Conservation (phyloP, 768 basidiomycete species). For the Leucocoprinus sp. region DNA sequence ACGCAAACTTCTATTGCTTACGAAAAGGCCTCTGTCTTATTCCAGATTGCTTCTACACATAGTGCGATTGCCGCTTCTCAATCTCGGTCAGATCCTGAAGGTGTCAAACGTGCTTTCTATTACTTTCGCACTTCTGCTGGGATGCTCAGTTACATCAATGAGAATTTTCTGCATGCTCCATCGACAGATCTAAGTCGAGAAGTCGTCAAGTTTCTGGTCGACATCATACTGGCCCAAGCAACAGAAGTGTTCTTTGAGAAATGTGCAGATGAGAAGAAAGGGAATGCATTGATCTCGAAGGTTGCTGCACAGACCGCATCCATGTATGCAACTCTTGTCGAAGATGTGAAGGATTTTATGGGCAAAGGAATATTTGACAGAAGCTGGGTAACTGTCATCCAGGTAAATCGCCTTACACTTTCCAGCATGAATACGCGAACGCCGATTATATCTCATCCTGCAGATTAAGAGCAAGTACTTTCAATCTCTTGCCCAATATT, state of each 20-base stretch:
- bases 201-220: slow-evolving; percentile 87
- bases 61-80: slow-evolving; percentile 85
- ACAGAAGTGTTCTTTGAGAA: slow-evolving; percentile 97
- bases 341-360: slow-evolving; percentile 95
- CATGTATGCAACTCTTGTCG: slow-evolving; percentile 75
- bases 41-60: slow-evolving; percentile 92
- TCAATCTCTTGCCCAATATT: slow-evolving; percentile 76
- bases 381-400: slow-evolving; percentile 85
- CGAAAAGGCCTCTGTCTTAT: slow-evolving; percentile 96
- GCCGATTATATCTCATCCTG: slow-evolving; percentile 5
- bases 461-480: slow-evolving; percentile 93
- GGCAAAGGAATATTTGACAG: slow-evolving; percentile 94
- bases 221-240: slow-evolving; percentile 86
- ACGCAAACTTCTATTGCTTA: slow-evolving; percentile 95
- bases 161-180: slow-evolving; percentile 97
- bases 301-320: slow-evolving; percentile 75
- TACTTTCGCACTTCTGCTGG: slow-evolving; percentile 87
- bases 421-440: background rate
- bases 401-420: slow-evolving; percentile 35
- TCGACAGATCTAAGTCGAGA: slow-evolving; percentile 92
- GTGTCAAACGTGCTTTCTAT: slow-evolving; percentile 87
- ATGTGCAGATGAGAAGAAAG: slow-evolving; percentile 88
- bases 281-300: slow-evolving; percentile 67
- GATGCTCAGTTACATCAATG: slow-evolving; percentile 98
- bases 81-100: slow-evolving; percentile 83